Conservation (phyloP, 768 basidiomycete genomes). For the Ramaria rubella region DNA sequence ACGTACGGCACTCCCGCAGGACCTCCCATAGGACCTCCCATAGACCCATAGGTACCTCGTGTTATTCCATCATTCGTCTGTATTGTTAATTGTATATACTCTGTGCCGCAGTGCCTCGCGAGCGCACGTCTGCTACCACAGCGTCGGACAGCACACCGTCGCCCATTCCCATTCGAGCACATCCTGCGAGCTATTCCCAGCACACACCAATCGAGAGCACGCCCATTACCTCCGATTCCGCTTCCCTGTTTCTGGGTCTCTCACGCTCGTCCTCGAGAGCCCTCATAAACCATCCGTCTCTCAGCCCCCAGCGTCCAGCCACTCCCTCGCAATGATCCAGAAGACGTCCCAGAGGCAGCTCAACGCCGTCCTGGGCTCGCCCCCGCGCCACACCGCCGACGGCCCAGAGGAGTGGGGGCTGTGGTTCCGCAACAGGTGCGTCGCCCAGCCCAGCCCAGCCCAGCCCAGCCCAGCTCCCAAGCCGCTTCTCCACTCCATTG, state of each 20-base stretch:
- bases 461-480: no score
- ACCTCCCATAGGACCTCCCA: no score
- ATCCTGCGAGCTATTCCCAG: not conserved
- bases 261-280: not conserved
- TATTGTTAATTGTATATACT: no score
- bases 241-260: not conserved
- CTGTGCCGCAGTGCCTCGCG: no score
- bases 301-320: slow-evolving; percentile 15
- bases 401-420: slow-evolving; percentile 62
- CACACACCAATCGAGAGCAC: not conserved
- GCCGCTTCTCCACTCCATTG: not conserved
- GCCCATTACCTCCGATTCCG: not conserved
- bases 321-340: slow-evolving; percentile 54
- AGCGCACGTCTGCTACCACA: no score
- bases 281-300: slow-evolving; percentile 14
- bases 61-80: no score
- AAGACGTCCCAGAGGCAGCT: slow-evolving; percentile 29
- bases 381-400: slow-evolving; percentile 25
- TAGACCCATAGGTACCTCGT: no score
- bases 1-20: no score
- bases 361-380: slow-evolving; percentile 38
- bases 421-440: slow-evolving; percentile 57
- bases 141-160: not conserved
- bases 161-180: not conserved
- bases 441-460: not conserved